A percentile compares a stretch with the other conserved stretches of the same genome.
phyloP scores from a whole-genome alignment of 192 early-diverging fungal genomes.

The Coemansia sp. region DNA sequence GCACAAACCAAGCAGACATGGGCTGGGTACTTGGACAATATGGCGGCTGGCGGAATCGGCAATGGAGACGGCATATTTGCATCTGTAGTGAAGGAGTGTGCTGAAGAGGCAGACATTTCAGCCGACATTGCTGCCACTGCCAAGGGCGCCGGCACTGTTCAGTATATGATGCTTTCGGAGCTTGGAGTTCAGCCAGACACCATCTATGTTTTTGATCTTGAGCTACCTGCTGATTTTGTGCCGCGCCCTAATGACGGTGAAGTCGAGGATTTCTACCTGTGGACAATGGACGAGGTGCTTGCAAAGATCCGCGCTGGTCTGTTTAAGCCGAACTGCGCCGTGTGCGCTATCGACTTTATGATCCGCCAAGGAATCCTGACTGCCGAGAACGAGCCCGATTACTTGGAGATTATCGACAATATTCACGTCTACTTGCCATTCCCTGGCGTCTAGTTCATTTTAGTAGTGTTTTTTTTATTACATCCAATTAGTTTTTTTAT shows the following conservation, averaged over 20 bases:
- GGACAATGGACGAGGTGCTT: conserved; percentile 60
- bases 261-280: conserved; percentile 50
- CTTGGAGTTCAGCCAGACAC: conserved; percentile 78
- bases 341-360: conserved; percentile 81
- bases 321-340: conserved; percentile 87
- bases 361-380: conserved; percentile 72
- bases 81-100: conserved; percentile 82
- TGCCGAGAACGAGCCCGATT: conserved; percentile 81
- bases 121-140: conserved; percentile 57
- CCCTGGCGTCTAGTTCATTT: conserved; percentile 64
- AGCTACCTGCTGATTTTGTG: conserved; percentile 60
- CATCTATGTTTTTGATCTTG: conserved; percentile 84
- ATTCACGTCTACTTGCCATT: conserved; percentile 68
- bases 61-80: conserved; percentile 52
- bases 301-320: conserved; percentile 45
- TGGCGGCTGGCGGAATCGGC: conserved; percentile 78
- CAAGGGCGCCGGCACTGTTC: conserved; percentile 60
- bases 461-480: too few relatives aligned
- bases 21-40: conserved; percentile 80
- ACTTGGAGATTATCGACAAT: conserved; percentile 65
- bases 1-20: conserved; percentile 80
- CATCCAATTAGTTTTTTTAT: too few relatives aligned
- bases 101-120: conserved; percentile 84
- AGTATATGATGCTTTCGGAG: conserved; percentile 66
- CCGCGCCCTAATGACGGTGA: conserved; percentile 43